Percentiles rank a stretch among this genome's conserved stretches.
These are phyloP conservation scores for Oidiodendron maius DNA, from an alignment of 495 filamentous ascomycete species.

Conservation along the genomic window DNA sequence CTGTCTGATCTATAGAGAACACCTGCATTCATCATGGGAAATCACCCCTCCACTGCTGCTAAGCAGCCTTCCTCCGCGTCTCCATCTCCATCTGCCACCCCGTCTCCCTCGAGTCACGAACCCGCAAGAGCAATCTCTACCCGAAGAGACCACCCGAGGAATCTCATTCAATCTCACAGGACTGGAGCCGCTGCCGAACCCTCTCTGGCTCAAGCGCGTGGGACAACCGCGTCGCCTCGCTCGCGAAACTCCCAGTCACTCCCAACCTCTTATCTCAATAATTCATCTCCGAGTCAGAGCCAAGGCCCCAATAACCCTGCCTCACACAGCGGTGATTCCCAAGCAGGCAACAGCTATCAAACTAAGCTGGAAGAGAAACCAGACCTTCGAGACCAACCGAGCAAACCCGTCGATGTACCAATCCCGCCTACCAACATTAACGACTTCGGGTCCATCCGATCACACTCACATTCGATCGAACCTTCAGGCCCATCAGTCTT, in stretches of 20 bases:
- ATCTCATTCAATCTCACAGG: constrained; percentile 27
- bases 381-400: constrained; percentile 26
- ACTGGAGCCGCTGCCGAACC: constrained; percentile 46
- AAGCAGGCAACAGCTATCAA: constrained; percentile 14
- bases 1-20: too few relatives aligned
- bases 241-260: constrained; percentile 27
- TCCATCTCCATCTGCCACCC: constrained; percentile 14
- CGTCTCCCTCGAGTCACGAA: constrained; percentile 24
- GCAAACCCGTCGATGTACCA: constrained; percentile 48
- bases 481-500: constrained; percentile 27
- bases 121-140: constrained; percentile 21
- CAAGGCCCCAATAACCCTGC: constrained; percentile 7
- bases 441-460: constrained; percentile 17
- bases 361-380: constrained; percentile 15
- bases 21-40: constrained; percentile 32
- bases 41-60: constrained; percentile 33
- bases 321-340: constrained; percentile 19
- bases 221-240: constrained; percentile 35
- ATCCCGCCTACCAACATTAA: constrained; percentile 20
- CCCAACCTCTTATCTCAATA: constrained; percentile 26
- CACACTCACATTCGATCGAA: constrained; percentile 25
- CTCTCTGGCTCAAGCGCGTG: constrained; percentile 47
- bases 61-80: constrained; percentile 22
- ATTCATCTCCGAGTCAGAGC: constrained; percentile 29
- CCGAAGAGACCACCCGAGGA: constrained; percentile 14